Percentiles rank a stretch among this genome's conserved stretches.
These are phyloP conservation scores for Aspergillus fumigatiaffinis DNA, from an alignment of 2,329 filamentous ascomycete species.

Conservation along the genomic window DNA sequence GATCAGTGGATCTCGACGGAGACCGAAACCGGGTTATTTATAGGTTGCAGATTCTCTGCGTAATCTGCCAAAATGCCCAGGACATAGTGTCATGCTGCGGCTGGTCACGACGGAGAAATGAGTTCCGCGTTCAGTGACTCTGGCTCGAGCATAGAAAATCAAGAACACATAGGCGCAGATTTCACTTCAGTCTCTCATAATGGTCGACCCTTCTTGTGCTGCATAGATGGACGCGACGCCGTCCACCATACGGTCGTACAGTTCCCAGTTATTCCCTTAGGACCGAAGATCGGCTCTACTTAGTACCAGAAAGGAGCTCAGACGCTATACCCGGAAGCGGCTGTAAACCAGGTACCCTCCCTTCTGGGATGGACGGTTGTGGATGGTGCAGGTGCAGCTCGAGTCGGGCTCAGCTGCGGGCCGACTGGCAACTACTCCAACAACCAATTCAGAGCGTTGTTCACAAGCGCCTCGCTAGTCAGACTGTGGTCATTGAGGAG, in stretches of 20 bases:
- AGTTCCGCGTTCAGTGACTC: neutral
- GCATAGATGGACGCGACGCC: neutral
- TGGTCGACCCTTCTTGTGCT: neutral
- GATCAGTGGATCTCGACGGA: neutral
- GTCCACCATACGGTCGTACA: no score
- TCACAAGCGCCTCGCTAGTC: conserved; percentile 15
- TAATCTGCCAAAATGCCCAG: neutral
- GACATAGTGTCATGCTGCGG: neutral
- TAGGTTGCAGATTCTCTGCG: neutral
- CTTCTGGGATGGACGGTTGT: neutral
- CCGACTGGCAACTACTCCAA: conserved; percentile 4
- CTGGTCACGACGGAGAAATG: no score
- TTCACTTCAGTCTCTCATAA: neutral
- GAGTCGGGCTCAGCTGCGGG: neutral
- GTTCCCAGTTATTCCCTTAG: no score
- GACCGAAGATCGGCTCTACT: neutral
- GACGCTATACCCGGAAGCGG: neutral
- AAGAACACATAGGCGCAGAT: neutral
- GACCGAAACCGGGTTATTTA: neutral
- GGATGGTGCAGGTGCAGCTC: neutral
- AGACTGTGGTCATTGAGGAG: conserved; percentile 11
- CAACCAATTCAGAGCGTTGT: conserved; percentile 18
- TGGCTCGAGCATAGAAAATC: neutral
- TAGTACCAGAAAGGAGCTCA: neutral
- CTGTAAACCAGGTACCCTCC: no score